A percentile compares a stretch with the other conserved stretches of the same genome.
Evolutionary conservation across 2,329 filamentous ascomycete genomes (phyloP).

Genomic region (Cladosporium sphaerospermum): DNA sequence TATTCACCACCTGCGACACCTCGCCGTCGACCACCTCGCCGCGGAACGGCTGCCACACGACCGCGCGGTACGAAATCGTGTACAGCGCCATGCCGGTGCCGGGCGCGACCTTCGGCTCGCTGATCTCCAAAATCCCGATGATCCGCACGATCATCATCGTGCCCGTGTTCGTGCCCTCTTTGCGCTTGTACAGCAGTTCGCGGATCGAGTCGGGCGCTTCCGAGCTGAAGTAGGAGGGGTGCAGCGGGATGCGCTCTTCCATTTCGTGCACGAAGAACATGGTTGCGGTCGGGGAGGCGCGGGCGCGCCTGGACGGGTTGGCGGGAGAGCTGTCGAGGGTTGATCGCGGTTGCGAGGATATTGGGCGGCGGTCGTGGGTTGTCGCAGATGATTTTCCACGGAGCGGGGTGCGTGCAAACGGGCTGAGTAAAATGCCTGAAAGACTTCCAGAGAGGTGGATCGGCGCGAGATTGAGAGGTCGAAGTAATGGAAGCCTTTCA

Average conservation of each 20-base stretch:
- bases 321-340: background rate
- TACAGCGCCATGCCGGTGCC: constrained; percentile 91
- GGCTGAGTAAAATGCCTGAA: no score
- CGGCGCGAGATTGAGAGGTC: background rate
- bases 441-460: background rate
- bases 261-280: constrained; percentile 99
- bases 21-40: constrained; percentile 97
- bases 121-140: constrained; percentile 93
- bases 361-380: background rate
- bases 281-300: background rate
- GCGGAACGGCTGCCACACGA: constrained; percentile 96
- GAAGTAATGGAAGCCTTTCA: constrained; percentile 20
- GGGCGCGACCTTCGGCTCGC: constrained; percentile 76
- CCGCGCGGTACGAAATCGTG: constrained; percentile 87
- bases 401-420: background rate
- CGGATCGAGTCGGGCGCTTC: constrained; percentile 90
- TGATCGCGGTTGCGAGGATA: background rate
- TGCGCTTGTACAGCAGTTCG: constrained; percentile 81
- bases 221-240: constrained; percentile 93
- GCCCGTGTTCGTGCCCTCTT: constrained; percentile 91
- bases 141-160: constrained; percentile 98
- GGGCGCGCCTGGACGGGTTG: background rate
- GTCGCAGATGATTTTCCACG: background rate
- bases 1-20: constrained; percentile 82
- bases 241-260: constrained; percentile 87